These are phyloP conservation scores for Chlorella variabilis DNA, from an alignment of 163 green algal genomes.

Conservation along the genomic window DNA sequence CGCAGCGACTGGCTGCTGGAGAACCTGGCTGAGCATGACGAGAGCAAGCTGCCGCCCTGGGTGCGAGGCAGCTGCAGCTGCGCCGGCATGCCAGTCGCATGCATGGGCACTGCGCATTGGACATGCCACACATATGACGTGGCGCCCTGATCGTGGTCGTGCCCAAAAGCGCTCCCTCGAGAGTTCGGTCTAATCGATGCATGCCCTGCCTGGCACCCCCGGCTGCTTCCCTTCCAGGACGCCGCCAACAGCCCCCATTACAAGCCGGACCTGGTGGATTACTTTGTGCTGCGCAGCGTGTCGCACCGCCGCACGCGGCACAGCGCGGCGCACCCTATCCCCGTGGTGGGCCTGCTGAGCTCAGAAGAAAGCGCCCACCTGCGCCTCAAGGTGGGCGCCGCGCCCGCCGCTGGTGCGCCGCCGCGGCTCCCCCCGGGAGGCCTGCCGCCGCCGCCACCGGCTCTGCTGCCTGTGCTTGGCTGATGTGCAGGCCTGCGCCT, in stretches of 20 bases:
- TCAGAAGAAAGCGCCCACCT: background rate
- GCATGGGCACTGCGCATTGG: too few species aligned
- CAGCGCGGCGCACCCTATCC: conserved; percentile 14
- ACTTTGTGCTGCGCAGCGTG: conserved; percentile 28
- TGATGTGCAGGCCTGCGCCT: too few species aligned
- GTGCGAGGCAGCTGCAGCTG: background rate
- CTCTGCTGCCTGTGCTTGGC: too few species aligned
- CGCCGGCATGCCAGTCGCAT: background rate
- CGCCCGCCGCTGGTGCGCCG: too few species aligned
- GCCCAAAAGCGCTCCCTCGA: too few species aligned
- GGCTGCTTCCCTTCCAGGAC: too few species aligned
- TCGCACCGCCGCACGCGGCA: background rate
- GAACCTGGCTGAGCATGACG: conserved; percentile 48
- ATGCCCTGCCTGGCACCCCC: too few species aligned
- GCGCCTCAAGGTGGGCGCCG: background rate
- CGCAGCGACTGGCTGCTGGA: conserved; percentile 47
- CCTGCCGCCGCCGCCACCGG: too few species aligned
- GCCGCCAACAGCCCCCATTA: background rate
- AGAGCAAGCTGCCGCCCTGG: conserved; percentile 31
- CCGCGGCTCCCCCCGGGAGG: too few species aligned
- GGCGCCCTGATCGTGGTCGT: too few species aligned
- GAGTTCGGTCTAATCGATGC: too few species aligned
- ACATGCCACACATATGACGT: too few species aligned
- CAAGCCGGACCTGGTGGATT: background rate
- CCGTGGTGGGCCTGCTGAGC: conserved; percentile 1